phyloP scores from a whole-genome alignment of 169 alveolate genomes.

The Blepharisma undulans region DNA sequence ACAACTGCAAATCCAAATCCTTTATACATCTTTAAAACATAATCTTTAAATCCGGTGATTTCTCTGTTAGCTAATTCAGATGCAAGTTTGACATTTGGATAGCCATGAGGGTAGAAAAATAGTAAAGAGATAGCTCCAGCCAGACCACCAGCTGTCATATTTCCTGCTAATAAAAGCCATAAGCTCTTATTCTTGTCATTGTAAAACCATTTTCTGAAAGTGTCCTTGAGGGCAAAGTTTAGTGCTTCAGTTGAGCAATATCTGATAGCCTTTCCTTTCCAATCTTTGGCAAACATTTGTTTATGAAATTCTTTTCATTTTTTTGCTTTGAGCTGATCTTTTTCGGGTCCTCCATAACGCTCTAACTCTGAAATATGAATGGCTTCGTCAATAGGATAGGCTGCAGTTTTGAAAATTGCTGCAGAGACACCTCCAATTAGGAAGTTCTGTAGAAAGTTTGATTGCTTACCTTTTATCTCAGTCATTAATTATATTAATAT shows the following conservation, averaged over 20 bases:
- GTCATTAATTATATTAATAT: no score
- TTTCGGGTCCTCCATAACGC: constrained; percentile 92
- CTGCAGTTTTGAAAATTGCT: constrained; percentile 96
- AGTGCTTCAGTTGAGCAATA: constrained; percentile 99
- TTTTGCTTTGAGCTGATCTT: constrained; percentile 94
- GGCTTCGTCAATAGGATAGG: constrained; percentile 98
- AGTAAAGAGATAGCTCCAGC: constrained; percentile 94
- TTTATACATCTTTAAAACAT: constrained; percentile 87
- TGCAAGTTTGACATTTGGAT: constrained; percentile 94
- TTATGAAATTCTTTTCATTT: constrained; percentile 90
- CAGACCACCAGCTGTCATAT: constrained; percentile 93
- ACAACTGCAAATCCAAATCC: constrained; percentile 93
- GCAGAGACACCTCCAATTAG: constrained; percentile 97
- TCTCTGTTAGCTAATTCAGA: constrained; percentile 88
- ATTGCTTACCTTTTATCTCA: no score
- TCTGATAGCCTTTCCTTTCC: constrained; percentile 96
- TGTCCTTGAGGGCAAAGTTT: constrained; percentile 97
- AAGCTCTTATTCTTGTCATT: no score
- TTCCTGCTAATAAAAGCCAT: constrained; percentile 89
- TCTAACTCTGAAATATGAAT: constrained; percentile 96
- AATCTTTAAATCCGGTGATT: constrained; percentile 92
- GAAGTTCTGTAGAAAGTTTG: constrained; percentile 90
- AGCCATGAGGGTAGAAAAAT: constrained; percentile 95
- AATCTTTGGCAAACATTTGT: constrained; percentile 93
- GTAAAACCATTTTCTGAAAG: constrained; percentile 89